Conservation (phyloP, 225 moss, liverwort and hornwort genomes). For the Pseudisothecium myosuroides region DNA sequence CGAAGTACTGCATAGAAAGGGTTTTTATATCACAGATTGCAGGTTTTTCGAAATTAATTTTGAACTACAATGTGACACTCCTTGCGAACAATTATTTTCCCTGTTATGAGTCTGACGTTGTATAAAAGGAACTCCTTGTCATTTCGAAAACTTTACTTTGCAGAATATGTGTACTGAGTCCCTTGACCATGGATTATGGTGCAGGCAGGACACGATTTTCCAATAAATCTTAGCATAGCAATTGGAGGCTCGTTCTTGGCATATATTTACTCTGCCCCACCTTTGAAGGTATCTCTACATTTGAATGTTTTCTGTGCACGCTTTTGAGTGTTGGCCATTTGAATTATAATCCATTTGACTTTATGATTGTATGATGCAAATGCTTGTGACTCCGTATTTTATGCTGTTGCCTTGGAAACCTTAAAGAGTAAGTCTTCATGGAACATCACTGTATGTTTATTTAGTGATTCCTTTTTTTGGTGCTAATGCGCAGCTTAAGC, state of each 20-base stretch:
- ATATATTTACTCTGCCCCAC: constrained; percentile 97
- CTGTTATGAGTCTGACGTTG: background rate
- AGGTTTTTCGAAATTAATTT: background rate
- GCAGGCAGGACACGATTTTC: constrained; percentile 92
- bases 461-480: background rate
- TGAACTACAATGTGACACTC: background rate
- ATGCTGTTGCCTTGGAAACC: background rate
- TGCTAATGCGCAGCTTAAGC: constrained; percentile 50
- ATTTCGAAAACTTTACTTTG: background rate
- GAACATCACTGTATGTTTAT: background rate
- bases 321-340: background rate
- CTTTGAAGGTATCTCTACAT: constrained; percentile 56
- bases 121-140: background rate
- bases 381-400: background rate
- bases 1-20: background rate
- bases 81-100: background rate
- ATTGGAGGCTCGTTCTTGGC: constrained; percentile 79
- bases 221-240: constrained; percentile 56
- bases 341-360: background rate
- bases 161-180: background rate
- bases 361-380: background rate
- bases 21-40: background rate
- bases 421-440: background rate
- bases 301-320: background rate
- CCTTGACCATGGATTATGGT: background rate